Conservation (phyloP, 2,329 filamentous ascomycete genomes). For the Aspergillus aculeatus region DNA sequence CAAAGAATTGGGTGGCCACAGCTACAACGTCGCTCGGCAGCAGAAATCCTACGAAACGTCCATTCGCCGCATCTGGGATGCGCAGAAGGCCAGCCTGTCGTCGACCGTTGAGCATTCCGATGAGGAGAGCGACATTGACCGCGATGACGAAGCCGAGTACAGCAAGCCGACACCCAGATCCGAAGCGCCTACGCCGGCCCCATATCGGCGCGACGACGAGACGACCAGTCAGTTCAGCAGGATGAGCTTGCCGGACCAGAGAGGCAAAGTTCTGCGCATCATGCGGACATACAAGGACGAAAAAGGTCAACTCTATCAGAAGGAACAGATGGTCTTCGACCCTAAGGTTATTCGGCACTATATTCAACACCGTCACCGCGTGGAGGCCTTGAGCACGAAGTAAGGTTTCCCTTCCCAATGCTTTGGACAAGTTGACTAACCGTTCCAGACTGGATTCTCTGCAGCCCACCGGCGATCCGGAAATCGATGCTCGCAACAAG, state of each 20-base stretch:
- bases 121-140: slow-evolving; percentile 63
- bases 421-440: slow-evolving; percentile 8
- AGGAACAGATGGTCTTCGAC: slow-evolving; percentile 67
- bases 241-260: slow-evolving; percentile 66
- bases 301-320: slow-evolving; percentile 62
- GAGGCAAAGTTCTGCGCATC: slow-evolving; percentile 71
- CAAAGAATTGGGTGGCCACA: slow-evolving; percentile 76
- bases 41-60: slow-evolving; percentile 88
- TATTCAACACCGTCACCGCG: slow-evolving; percentile 70
- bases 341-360: slow-evolving; percentile 87
- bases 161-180: slow-evolving; percentile 63
- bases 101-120: slow-evolving; percentile 75
- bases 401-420: slow-evolving; percentile 46
- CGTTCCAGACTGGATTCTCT: slow-evolving; percentile 56
- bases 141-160: slow-evolving; percentile 50
- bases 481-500: slow-evolving; percentile 62
- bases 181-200: slow-evolving; percentile 61
- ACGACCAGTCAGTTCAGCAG: slow-evolving; percentile 75
- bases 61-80: slow-evolving; percentile 88
- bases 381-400: slow-evolving; percentile 71
- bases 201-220: slow-evolving; percentile 64
- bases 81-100: slow-evolving; percentile 75
- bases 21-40: slow-evolving; percentile 95
- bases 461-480: slow-evolving; percentile 64
- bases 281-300: slow-evolving; percentile 64